Percentiles rank a stretch among this genome's conserved stretches.
These are phyloP conservation scores for Monosporozyma siamensis DNA, from an alignment of 805 yeast species.

Conservation along the genomic window DNA sequence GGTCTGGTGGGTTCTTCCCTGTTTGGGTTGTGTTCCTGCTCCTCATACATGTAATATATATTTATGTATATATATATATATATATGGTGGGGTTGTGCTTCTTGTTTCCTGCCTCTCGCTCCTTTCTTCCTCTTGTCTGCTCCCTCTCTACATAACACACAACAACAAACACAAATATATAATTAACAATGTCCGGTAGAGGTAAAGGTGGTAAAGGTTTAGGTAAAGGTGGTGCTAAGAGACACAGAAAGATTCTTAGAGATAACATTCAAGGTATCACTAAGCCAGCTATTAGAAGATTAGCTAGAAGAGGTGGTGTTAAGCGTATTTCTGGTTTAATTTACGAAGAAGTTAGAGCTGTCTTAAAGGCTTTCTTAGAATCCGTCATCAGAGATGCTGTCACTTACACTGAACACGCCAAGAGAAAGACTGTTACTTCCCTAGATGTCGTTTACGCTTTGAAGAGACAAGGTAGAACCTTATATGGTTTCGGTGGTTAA, in stretches of 20 bases:
- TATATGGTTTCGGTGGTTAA: slow-evolving; percentile 99
- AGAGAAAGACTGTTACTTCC: slow-evolving; percentile 99
- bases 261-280: slow-evolving; percentile 99
- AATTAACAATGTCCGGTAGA: slow-evolving; percentile 79
- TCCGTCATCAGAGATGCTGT: slow-evolving; percentile 98
- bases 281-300: slow-evolving; percentile 99
- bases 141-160: slow-evolving; percentile 5
- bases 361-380: slow-evolving; percentile 90
- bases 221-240: slow-evolving; percentile 99
- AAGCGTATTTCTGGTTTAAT: slow-evolving; percentile 98
- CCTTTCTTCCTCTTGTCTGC: not conserved
- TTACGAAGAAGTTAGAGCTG: slow-evolving; percentile 98
- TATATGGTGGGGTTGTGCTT: not conserved
- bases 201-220: slow-evolving; percentile 99
- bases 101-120: too few relatives aligned
- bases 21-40: too few relatives aligned
- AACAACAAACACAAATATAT: slow-evolving; percentile 9
- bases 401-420: slow-evolving; percentile 99
- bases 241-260: slow-evolving; percentile 99
- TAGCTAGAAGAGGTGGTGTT: slow-evolving; percentile 99
- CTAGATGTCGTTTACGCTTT: slow-evolving; percentile 97
- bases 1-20: too few relatives aligned
- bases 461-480: slow-evolving; percentile 99
- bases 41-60: too few relatives aligned
- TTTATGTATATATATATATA: not conserved